Conservation (phyloP, 805 yeast genomes). For the Scheffersomyces coipomensis region DNA sequence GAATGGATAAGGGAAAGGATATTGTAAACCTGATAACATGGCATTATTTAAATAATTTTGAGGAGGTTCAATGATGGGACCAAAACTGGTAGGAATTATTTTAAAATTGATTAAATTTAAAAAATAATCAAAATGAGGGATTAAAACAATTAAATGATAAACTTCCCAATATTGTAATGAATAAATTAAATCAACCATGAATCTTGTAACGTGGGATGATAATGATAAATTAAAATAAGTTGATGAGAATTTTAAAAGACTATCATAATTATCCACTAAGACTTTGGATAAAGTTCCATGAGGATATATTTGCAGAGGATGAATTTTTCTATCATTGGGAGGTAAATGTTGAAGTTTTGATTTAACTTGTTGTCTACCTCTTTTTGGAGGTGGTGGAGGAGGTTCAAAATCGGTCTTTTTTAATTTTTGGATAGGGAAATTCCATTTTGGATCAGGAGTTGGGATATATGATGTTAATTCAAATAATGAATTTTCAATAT, state of each 20-base stretch:
- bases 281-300: slow-evolving; percentile 33
- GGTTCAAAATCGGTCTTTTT: neutral
- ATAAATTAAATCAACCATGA: slow-evolving; percentile 36
- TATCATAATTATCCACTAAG: slow-evolving; percentile 36
- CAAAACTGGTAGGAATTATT: slow-evolving; percentile 32
- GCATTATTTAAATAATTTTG: slow-evolving; percentile 31
- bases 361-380: neutral
- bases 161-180: slow-evolving; percentile 44
- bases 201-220: slow-evolving; percentile 39
- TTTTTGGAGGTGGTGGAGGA: slow-evolving; percentile 5
- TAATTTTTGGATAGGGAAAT: neutral
- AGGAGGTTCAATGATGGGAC: slow-evolving; percentile 40
- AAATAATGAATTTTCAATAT: slow-evolving; percentile 25
- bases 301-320: slow-evolving; percentile 21
- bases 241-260: slow-evolving; percentile 25
- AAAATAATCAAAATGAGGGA: slow-evolving; percentile 33
- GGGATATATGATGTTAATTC: slow-evolving; percentile 27
- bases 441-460: slow-evolving; percentile 6
- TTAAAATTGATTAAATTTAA: slow-evolving; percentile 34
- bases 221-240: slow-evolving; percentile 37
- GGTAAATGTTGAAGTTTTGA: neutral
- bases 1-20: slow-evolving; percentile 46
- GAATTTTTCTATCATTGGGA: neutral
- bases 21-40: slow-evolving; percentile 40
- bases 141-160: slow-evolving; percentile 33